phyloP scores from a whole-genome alignment of 345 rosid species.

The Rhizophora apiculata region DNA sequence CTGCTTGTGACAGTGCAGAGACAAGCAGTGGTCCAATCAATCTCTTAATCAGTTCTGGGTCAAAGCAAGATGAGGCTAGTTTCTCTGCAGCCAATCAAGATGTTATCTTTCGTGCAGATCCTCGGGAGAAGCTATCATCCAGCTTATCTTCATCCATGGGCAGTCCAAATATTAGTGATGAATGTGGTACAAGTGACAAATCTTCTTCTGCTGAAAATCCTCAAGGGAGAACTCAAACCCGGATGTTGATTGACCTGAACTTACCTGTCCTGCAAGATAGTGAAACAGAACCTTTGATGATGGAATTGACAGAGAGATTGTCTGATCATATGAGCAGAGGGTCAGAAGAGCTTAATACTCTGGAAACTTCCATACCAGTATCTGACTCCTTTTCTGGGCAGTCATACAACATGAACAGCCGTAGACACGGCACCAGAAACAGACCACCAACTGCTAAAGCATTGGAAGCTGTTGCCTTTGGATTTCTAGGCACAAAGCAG shows the following conservation, averaged over 20 bases:
- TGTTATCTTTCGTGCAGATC: slow-evolving; percentile 29
- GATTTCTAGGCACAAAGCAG: slow-evolving; percentile 33
- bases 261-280: slow-evolving; percentile 41
- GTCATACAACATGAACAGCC: slow-evolving; percentile 23
- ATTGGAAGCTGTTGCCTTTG: slow-evolving; percentile 54
- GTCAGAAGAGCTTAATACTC: neutral
- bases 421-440: slow-evolving; percentile 56
- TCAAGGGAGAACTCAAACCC: slow-evolving; percentile 24
- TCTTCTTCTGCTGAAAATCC: slow-evolving; percentile 22
- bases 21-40: slow-evolving; percentile 35
- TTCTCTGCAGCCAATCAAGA: slow-evolving; percentile 30
- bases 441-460: slow-evolving; percentile 53
- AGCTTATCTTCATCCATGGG: slow-evolving; percentile 38
- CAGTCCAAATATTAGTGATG: slow-evolving; percentile 33
- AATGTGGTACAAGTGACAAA: slow-evolving; percentile 20
- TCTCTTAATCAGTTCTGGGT: slow-evolving; percentile 24
- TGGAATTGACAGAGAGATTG: slow-evolving; percentile 13
- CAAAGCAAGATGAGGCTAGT: slow-evolving; percentile 24
- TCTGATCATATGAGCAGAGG: slow-evolving; percentile 10
- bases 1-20: slow-evolving; percentile 37
- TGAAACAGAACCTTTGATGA: slow-evolving; percentile 22
- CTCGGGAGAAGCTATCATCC: slow-evolving; percentile 34
- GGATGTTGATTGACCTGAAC: slow-evolving; percentile 48
- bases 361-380: neutral
- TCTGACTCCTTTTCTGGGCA: slow-evolving; percentile 17